Conservation (phyloP, 441 rosid species). For the Pelargonium fulgidum region DNA sequence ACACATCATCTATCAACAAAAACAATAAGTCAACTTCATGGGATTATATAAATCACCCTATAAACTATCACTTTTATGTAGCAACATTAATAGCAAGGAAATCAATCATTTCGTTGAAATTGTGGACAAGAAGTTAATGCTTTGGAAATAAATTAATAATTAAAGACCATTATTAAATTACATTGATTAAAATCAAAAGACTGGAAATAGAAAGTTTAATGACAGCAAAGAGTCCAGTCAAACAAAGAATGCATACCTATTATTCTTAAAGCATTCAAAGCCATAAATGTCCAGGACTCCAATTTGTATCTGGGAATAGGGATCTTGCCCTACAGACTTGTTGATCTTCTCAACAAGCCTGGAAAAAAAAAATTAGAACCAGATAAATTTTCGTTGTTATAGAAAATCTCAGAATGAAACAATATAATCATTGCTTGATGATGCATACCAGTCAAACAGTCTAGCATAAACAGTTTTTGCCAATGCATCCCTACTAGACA, state of each 20-base stretch:
- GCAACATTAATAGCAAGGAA: not conserved
- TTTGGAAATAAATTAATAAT: not conserved
- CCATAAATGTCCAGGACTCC: constrained; percentile 88
- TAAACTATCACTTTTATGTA: not conserved
- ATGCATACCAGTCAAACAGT: constrained; percentile 79
- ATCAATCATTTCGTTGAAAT: not conserved
- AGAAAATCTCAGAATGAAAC: constrained; percentile 3
- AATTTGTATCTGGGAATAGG: constrained; percentile 62
- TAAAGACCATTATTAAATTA: not conserved
- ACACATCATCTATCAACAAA: not conserved
- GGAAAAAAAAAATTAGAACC: constrained; percentile 11
- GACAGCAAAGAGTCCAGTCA: constrained; percentile 16
- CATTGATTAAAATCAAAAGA: constrained; percentile 24
- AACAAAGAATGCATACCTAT: constrained; percentile 79
- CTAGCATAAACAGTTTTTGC: constrained; percentile 93
- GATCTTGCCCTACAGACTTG: constrained; percentile 84
- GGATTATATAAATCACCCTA: not conserved
- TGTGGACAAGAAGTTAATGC: not conserved
- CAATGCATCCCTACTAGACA: constrained; percentile 89
- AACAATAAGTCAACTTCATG: not conserved
- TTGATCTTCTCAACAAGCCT: constrained; percentile 88
- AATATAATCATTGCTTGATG: not conserved
- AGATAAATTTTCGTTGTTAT: constrained; percentile 1
- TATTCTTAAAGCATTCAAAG: constrained; percentile 91
- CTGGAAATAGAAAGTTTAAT: constrained; percentile 5